Base-by-base conservation (phyloP, 257 asterid genomes). In the Scutellaria barbata region DNA sequence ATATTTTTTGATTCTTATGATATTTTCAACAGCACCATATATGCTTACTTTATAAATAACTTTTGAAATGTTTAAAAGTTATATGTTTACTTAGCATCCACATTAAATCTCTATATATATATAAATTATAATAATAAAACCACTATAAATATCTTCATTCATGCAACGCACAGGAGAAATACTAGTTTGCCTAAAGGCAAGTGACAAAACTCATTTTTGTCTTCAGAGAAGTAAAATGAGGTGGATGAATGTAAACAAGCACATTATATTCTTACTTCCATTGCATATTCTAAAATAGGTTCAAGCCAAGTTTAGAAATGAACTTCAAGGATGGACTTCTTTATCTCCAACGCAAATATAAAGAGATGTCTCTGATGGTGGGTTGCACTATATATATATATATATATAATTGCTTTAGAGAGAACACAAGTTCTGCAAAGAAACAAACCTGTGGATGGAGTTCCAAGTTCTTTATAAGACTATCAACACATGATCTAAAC, bases 381-480 rank as follows among this genome's bases (percentile, higher is more conserved):
- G 59, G 47, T 18, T 37, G 62, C 66, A 72, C 39, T 35, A 67
- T 45, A 57, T 22, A 0, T 20, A 20, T 20, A 20, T 20, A 7
- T 30, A 30, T 2, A 30, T 30, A 62, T 1, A 16, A 57, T 66
- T 69, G 61, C 63, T 65, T 76, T 54, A 40, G 45, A 74, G 67
- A 56, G 60, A 78, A 50, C 17, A 43, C 6, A 13, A 42, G 58
- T 50, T 57, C 20, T 51, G 30, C 63, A 56, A 73, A 53, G 58
- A 69, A 80, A 70, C 84, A 69, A 66, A 92, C 96, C 98, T 89
- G 88, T 43, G 93, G 92, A 83, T 84, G 87, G 69, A 81, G 78
- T 66, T 95, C 90, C 84, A 91, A 82, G 76, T 82, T 85, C 83
- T 81, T 82, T 47, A 88, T 73, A 58, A 95, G 85, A 69, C 77